Evolutionary conservation across 2,329 filamentous ascomycete species (phyloP), one percentile per base, ranked within the genome.

Genomic region (Fulvia fulva): DNA sequence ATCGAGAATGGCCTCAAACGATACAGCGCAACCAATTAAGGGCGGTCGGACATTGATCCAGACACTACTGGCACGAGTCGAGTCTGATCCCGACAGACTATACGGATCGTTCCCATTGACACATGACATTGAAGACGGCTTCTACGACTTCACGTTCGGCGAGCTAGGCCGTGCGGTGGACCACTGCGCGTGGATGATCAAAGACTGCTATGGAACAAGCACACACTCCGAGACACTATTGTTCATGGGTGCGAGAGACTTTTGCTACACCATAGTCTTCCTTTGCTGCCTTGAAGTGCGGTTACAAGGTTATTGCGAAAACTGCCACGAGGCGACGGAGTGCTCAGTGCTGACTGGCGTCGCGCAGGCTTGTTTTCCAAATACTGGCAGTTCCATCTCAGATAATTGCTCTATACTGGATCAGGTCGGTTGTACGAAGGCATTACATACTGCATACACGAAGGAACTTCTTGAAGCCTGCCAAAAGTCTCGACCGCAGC

Each of bases 201-300:
- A 53, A 53, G 43, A 46, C 5, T 37, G 2, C 8, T 57, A 46
- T 37, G 55, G 55, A 3, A 16, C 16, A 4, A 53, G 55, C 37
- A 30, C 25, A 11, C 19, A 16, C 7, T 57, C 47, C 19, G 55
- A 57, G 47, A 9, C 55, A 6, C 26, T 57, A 25, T 37, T 57
- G 41, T 57, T 53, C 37, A n/a, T 57, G n/a, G 55, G 55, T 14
- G 21, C 47, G 9, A 26, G 49, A 16, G 55, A 57, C 28, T 57
- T 26, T 25, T 41, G 55, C 23, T 57, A 57, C 21, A 43, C 34
- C 3, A 47, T 57, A 9, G 16, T 57, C 44, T n/a, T 9, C 52
- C 4, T 57, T 34, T 22, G 55, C 55, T 21, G 55, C 55, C 3
- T 47, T 57, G 5, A 34, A 53, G 21, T 57, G 55, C 16, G 55